Evolutionary conservation across 345 rosid genomes (phyloP), one percentile per base, ranked within the genome.

Genomic region (Pistacia atlantica): DNA sequence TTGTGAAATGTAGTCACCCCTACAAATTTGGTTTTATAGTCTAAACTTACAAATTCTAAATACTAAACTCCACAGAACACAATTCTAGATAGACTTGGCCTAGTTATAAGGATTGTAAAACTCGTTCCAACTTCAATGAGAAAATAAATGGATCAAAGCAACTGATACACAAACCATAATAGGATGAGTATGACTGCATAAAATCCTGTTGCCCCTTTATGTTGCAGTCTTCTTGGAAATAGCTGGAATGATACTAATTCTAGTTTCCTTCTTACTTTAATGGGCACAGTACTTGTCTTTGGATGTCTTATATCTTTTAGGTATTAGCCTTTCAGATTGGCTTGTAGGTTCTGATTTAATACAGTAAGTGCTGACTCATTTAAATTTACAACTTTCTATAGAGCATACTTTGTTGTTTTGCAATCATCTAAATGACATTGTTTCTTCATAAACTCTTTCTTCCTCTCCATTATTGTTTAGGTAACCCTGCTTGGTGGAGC

Each of bases 401-500:
- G 28, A 25, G 58, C 55, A n/a, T 49, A 57, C 58, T 56, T 38
- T 75, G 18, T 46, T 76, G 35, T 64, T 25, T 67, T 14, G 14
- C 48, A 4, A 37, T 59, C 11, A 18, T 57, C 22, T 59, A 45
- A 35, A 51, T 49, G 60, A 11, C 9, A 37, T 16, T 54, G 37
- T 54, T 74, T 65, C 70, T 65, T 73, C 45, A 48, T 73, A n/a
- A 45, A 12, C 9, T 61, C 63, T 57, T 2, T 10, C 63, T 73
- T 51, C 45, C 73, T 52, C 14, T 6, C 16, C 49, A n/a, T 65
- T 77, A 72, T 73, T 77, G 67, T 80, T 67, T 74, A 92, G 98
- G 97, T 92, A 63, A 97, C 98, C 69, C 81, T 90, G 78, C 98
- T 93, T n/a, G 99, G 97, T 56, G 97, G 98, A 90, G 97, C 99